Evolutionary conservation across 2,329 filamentous ascomycete species (phyloP).

Genomic region (Neurospora crassa): DNA sequence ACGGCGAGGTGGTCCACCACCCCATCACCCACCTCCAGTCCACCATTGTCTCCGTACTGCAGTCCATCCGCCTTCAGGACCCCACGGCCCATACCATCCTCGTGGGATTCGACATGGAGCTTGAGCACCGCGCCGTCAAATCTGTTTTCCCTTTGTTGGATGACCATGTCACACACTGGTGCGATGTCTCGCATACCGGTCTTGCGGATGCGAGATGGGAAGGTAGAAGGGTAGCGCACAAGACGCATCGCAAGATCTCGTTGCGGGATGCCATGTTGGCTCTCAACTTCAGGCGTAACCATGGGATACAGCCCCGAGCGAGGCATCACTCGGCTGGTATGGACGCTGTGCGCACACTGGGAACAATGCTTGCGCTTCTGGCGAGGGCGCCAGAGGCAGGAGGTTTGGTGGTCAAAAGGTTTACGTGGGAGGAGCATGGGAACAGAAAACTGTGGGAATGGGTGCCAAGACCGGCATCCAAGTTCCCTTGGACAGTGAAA

Average conservation of each 20-base stretch:
- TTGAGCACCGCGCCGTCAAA: neutral
- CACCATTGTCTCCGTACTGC: neutral
- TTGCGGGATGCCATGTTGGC: neutral
- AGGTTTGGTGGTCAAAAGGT: neutral
- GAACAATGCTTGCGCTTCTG: neutral
- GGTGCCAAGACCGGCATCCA: neutral
- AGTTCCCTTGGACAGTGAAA: neutral
- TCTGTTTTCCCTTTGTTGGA: neutral
- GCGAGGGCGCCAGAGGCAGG: neutral
- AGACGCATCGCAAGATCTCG: neutral
- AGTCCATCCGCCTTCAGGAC: neutral
- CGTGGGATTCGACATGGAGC: neutral
- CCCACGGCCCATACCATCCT: neutral
- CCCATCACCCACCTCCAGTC: neutral
- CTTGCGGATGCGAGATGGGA: neutral
- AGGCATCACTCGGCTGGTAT: neutral
- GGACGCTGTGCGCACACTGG: neutral
- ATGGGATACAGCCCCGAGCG: neutral
- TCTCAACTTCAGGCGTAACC: neutral
- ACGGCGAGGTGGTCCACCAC: neutral
- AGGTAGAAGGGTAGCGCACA: neutral
- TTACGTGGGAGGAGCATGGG: neutral
- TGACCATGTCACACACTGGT: neutral
- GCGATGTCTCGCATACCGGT: neutral
- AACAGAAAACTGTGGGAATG: neutral